A percentile compares a stretch with the other conserved stretches of the same genome.
Conservation (phyloP, 495 filamentous ascomycete genomes). For the Lasiosphaeria miniovina region DNA sequence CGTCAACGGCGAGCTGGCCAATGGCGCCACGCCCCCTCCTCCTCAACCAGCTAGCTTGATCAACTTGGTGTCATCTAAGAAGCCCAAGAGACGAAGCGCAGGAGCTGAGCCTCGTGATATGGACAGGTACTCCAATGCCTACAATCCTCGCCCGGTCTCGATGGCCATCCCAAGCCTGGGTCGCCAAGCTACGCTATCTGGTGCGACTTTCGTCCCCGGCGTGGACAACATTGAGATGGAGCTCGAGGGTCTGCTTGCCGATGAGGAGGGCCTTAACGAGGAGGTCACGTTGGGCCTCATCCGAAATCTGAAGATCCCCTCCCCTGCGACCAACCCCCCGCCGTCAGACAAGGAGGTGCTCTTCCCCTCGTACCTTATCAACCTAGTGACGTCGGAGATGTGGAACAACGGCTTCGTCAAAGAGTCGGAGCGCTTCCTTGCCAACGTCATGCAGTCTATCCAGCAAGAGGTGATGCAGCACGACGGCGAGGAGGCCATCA, state of each 20-base stretch:
- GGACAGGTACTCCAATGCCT: conserved; percentile 84
- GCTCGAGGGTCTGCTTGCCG: conserved; percentile 86
- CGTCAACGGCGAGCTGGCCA: conserved; percentile 67
- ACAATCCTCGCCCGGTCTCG: conserved; percentile 91
- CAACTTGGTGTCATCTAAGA: conserved; percentile 95
- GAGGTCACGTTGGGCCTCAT: conserved; percentile 96
- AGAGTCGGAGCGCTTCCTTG: conserved; percentile 96
- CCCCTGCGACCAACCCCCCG: conserved; percentile 75
- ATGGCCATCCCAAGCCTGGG: conserved; percentile 72
- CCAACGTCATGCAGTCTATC: conserved; percentile 99
- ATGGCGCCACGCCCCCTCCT: conserved; percentile 52
- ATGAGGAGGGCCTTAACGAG: conserved; percentile 92
- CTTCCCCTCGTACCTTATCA: conserved; percentile 98
- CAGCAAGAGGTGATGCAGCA: conserved; percentile 99
- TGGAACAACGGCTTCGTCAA: conserved; percentile 99
- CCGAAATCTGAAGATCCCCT: conserved; percentile 90
- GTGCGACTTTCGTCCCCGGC: conserved; percentile 67
- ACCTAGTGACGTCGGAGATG: conserved; percentile 98
- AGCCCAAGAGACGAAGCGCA: conserved; percentile 91
- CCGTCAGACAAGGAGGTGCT: conserved; percentile 97
- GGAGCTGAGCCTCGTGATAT: conserved; percentile 80
- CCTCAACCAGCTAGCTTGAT: conserved; percentile 74
- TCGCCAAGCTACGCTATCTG: conserved; percentile 63
- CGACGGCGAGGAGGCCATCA: conserved; percentile 95
- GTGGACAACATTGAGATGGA: conserved; percentile 89